Base-by-base conservation (phyloP, 2,329 filamentous ascomycete genomes). In the Orbilia javanica region DNA sequence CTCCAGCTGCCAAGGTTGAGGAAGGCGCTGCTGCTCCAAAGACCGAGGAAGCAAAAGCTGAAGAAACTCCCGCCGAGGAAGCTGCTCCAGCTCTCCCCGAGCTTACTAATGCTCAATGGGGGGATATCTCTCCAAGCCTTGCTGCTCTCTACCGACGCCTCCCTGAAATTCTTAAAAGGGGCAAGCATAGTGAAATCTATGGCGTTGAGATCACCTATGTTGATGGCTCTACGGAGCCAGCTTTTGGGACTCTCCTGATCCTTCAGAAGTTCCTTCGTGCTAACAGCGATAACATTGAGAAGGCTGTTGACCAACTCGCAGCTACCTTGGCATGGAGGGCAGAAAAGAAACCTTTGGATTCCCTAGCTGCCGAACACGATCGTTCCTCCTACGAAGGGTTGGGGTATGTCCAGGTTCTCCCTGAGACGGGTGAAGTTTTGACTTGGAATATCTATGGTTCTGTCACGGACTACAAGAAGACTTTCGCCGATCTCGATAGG, bases 361-460 rank as follows among this genome's bases (percentile, higher is more conserved):
- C 93, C 68, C 86, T 92, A 34, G 87, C 88, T 78, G 66, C 29
- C 5, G 87, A 89, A 70, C 96, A 91, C 84, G 88, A 88, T 82
- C 87, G 87, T 80, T 85, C 85, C 73, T 94, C 93, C 85, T 97
- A 96, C 81, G 89, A 87, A 6, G 90, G 90, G 1, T 84, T 97
- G 72, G 95, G 94, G 44, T 97, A 92, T 83, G 88, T 97, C 63
- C 93, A 93, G 0, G 87, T 87, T n/a, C 90, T 96, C 81, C 85
- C 87, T 67, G 86, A 87, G 27, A 87, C 87, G 63, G 83, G 85
- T 69, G 83, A 89, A 81, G 89, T 97, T 70, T 90, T 94, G 60
- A 96, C 93, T 1, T 97, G 94, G 91, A 97, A 97, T 84, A 90
- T 97, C 82, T 97, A 98, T 83, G 94, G 94, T 13, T 89, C 90